phyloP scores from a whole-genome alignment of 768 basidiomycete species.

The Pleurotus pulmonarius region DNA sequence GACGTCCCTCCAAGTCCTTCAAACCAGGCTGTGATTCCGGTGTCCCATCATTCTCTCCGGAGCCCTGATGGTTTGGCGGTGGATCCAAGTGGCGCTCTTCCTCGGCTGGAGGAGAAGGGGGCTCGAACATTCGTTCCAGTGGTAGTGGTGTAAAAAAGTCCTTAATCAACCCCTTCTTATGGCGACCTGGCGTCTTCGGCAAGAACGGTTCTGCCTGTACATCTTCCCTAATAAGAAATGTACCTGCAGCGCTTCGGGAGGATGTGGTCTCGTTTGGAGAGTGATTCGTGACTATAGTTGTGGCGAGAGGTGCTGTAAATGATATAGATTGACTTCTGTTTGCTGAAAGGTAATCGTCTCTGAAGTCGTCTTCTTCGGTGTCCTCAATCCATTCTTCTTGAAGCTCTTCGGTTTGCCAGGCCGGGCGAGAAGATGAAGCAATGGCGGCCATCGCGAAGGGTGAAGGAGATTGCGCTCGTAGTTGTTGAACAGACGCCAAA shows the following conservation, averaged over 20 bases:
- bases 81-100: conserved; percentile 12
- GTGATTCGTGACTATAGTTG: conserved; percentile 47
- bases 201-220: conserved; percentile 50
- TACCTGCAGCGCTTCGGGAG: conserved; percentile 46
- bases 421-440: conserved; percentile 36
- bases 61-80: background rate
- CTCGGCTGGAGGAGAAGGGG: conserved; percentile 71
- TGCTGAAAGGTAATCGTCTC: conserved; percentile 33
- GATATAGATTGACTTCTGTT: conserved; percentile 57
- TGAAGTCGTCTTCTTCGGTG: conserved; percentile 33
- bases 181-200: conserved; percentile 61
- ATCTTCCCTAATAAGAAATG: conserved; percentile 74
- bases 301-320: conserved; percentile 53
- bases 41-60: conserved; percentile 36
- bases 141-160: conserved; percentile 87
- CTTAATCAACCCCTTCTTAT: conserved; percentile 61
- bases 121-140: conserved; percentile 91
- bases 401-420: conserved; percentile 87
- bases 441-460: conserved; percentile 7
- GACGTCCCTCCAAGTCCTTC: conserved; percentile 38
- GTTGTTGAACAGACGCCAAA: background rate
- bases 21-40: conserved; percentile 27
- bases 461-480: background rate
- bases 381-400: conserved; percentile 89
- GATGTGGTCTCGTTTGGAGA: conserved; percentile 24